Conservation (phyloP, 306 rosid species). For the Ammopiptanthus mongolicus region DNA sequence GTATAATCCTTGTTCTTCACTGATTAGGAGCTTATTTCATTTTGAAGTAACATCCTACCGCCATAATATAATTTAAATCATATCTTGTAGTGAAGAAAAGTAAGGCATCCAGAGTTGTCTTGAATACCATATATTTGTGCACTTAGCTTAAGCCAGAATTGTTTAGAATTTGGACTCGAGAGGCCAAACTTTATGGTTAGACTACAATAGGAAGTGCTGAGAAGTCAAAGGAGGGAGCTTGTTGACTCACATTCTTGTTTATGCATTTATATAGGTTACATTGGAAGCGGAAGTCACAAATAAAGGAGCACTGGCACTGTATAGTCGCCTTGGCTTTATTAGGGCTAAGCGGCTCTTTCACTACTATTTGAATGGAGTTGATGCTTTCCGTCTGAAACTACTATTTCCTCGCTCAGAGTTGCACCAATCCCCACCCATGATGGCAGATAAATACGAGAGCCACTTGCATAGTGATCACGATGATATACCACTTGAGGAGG, state of each 20-base stretch:
- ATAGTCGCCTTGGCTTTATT: constrained; percentile 91
- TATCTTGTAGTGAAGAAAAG: background rate
- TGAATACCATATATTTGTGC: background rate
- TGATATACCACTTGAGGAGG: constrained; percentile 7
- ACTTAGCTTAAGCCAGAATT: background rate
- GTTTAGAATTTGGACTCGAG: background rate
- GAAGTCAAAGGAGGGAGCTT: background rate
- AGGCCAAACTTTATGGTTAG: constrained; percentile 2
- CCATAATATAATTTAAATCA: background rate
- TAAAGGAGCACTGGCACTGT: constrained; percentile 89
- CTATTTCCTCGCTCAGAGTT: constrained; percentile 56
- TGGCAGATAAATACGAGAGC: constrained; percentile 25
- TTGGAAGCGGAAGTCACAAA: constrained; percentile 97
- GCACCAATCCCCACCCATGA: constrained; percentile 30
- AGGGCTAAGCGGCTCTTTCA: constrained; percentile 90
- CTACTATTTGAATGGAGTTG: constrained; percentile 96
- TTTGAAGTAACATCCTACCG: background rate
- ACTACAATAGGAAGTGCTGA: background rate
- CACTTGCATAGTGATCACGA: constrained; percentile 18
- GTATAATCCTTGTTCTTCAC: background rate
- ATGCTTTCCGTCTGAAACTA: constrained; percentile 92
- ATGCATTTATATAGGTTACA: constrained; percentile 52
- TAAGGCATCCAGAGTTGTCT: background rate
- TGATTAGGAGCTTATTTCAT: background rate
- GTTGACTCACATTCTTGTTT: background rate